A percentile compares a stretch with the other conserved stretches of the same genome.
These are phyloP conservation scores for Geotrichum klebahnii DNA, from an alignment of 1,139 yeast genomes.

Conservation along the genomic window DNA sequence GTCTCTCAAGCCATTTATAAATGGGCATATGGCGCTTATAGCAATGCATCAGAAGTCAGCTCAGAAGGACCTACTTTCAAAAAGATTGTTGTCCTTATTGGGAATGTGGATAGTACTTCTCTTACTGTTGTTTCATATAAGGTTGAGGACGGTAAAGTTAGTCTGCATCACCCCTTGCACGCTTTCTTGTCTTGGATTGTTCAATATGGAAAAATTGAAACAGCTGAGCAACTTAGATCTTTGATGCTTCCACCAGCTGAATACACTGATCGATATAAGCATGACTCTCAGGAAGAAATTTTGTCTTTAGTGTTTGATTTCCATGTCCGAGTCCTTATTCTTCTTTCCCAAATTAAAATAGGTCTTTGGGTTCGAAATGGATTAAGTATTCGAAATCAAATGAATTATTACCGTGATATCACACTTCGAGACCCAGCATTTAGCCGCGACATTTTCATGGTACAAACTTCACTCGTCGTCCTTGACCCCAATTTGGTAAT, in stretches of 20 bases:
- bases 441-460: conserved; percentile 66
- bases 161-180: conserved; percentile 79
- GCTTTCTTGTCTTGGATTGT: conserved; percentile 68
- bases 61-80: not conserved
- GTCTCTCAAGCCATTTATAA: conserved; percentile 30
- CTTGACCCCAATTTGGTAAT: conserved; percentile 56
- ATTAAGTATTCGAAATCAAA: conserved; percentile 69
- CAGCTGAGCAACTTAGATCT: conserved; percentile 34
- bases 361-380: conserved; percentile 94
- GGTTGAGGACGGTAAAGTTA: conserved; percentile 50
- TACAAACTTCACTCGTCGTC: conserved; percentile 62
- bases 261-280: conserved; percentile 3
- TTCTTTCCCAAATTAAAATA: conserved; percentile 67
- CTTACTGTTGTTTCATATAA: conserved; percentile 24
- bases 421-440: conserved; percentile 81
- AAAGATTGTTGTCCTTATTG: conserved; percentile 5
- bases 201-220: conserved; percentile 46
- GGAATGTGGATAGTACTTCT: not conserved
- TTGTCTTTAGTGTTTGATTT: conserved; percentile 55
- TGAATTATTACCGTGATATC: conserved; percentile 74
- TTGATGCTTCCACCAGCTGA: conserved; percentile 26
- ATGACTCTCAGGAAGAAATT: conserved; percentile 22
- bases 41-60: conserved; percentile 24
- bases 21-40: conserved; percentile 34
- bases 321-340: conserved; percentile 69